Base-by-base conservation (phyloP, 768 basidiomycete genomes). In the Mycena filopes region DNA sequence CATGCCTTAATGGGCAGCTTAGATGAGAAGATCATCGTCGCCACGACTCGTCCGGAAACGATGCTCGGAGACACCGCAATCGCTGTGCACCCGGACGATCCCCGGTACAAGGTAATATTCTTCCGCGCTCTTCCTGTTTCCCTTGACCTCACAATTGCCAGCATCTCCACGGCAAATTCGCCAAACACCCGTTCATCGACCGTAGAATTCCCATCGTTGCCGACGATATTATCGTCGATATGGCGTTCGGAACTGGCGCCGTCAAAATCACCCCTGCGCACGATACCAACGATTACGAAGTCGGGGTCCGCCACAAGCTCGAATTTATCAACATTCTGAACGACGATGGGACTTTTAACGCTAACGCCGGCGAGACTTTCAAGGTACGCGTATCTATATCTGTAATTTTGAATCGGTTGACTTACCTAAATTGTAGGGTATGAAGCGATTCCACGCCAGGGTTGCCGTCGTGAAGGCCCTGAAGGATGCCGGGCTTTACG, bases 221-320 rank as follows among this genome's bases (percentile, higher is more conserved):
- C 29, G 97, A 99, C 73, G 81, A 85, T 23, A 91, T 95, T 76
- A 83, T 93, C 54, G 97, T 98, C 63, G 97, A 99, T 74, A 98
- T 95, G 90, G 84, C 86, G 12, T 99, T 99, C 71, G 98, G 98
- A 40, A 99, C 98, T 31, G 98, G 98, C 75, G 98, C 97, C 1
- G 97, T 99, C 55, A 99, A 99, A 82, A 98, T 99, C 73, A 99
- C 98, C 0, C 98, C 98, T 18, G 98, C 97, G 0, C 98, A 99
- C 74, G 98, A 99, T 76, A 93, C 90, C 18, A 96, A 96, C 74
- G 97, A 99, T 84, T 99, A 97, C 77, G 95, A 95, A 69, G 95
- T 96, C 69, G 98, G 95, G 12, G 74, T 88, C 72, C 82, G 97
- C 43, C 95, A 99, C 75, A 87, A 90, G 15, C 83, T 99, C 23